Conservation (phyloP, 495 filamentous ascomycete species). For the Talaromyces proteolyticus region DNA sequence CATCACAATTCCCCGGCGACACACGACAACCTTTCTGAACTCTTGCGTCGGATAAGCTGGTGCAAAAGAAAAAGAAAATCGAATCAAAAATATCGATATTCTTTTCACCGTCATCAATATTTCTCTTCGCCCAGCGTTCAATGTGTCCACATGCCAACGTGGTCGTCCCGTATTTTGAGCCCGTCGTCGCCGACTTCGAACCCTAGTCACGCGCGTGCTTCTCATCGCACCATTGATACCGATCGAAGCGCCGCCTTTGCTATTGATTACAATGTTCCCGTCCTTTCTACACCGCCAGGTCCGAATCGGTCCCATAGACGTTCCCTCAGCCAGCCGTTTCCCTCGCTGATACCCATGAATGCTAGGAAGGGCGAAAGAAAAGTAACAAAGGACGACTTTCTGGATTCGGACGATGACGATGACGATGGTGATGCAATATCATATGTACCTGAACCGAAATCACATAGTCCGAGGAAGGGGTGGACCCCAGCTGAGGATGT, state of each 20-base stretch:
- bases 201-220: conserved; percentile 11
- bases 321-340: conserved; percentile 73
- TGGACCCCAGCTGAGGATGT: conserved; percentile 28
- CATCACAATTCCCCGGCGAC: background rate
- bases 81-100: background rate
- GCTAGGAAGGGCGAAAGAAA: conserved; percentile 45
- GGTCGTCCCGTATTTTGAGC: conserved; percentile 25
- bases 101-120: background rate
- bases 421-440: conserved; percentile 22
- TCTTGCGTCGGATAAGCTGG: background rate
- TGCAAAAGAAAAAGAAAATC: background rate
- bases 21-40: background rate
- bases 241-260: conserved; percentile 7
- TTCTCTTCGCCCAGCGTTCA: background rate
- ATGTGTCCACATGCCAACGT: conserved; percentile 39
- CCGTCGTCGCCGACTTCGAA: conserved; percentile 18
- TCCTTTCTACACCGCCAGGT: conserved; percentile 16
- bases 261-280: conserved; percentile 24
- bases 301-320: conserved; percentile 49
- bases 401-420: conserved; percentile 35
- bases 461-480: conserved; percentile 29
- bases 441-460: conserved; percentile 18
- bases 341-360: conserved; percentile 50
- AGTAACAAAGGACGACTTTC: conserved; percentile 19
- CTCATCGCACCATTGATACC: conserved; percentile 1